phyloP scores from a whole-genome alignment of 2,329 filamentous ascomycete species.

The Penicillium sp. region DNA sequence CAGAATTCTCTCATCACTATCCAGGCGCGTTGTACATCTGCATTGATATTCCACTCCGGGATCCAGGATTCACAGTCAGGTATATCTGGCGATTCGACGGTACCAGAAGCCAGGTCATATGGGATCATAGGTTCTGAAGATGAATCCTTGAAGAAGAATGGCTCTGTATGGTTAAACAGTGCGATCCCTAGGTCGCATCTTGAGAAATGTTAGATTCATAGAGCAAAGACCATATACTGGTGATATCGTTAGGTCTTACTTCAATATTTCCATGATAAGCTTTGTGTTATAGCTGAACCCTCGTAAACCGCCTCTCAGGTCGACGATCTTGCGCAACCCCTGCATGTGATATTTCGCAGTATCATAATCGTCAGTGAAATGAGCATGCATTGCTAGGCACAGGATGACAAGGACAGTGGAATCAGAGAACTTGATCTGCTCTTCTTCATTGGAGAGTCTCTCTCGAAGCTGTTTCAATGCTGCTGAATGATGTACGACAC shows the following conservation, averaged over 20 bases:
- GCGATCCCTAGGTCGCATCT: constrained; percentile 9
- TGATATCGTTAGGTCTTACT: neutral
- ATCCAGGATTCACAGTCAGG: neutral
- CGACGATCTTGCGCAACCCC: constrained; percentile 42
- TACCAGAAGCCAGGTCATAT: neutral
- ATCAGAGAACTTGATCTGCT: constrained; percentile 3
- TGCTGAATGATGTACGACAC: neutral
- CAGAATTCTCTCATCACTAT: constrained; percentile 5
- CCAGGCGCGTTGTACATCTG: constrained; percentile 1
- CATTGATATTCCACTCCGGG: neutral
- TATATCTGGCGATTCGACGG: neutral
- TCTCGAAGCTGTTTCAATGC: constrained; percentile 3
- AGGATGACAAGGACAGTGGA: constrained; percentile 8
- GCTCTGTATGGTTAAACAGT: neutral
- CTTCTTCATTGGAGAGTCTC: neutral
- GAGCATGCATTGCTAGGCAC: constrained; percentile 4
- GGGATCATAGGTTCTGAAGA: constrained; percentile 5
- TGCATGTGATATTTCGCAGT: constrained; percentile 23
- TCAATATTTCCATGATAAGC: constrained; percentile 36
- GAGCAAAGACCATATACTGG: neutral
- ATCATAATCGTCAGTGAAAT: neutral
- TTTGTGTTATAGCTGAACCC: constrained; percentile 37
- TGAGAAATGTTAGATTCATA: neutral
- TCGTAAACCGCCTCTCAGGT: constrained; percentile 40
- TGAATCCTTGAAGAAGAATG: constrained; percentile 5